phyloP scores from a whole-genome alignment of 176 grass and related monocot genomes.

The Poa annua region DNA sequence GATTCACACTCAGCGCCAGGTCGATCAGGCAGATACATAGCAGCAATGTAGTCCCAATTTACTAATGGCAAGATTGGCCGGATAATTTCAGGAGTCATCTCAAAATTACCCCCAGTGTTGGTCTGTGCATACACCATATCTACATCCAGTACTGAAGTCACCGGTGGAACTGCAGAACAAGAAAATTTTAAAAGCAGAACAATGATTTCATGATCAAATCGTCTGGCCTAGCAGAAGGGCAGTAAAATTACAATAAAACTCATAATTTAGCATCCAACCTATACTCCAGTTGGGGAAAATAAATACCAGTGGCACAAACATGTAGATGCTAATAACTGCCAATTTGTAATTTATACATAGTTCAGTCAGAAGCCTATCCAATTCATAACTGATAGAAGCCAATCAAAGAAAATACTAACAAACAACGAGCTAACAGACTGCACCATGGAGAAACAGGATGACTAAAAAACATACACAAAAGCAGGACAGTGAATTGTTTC shows the following conservation, averaged over 20 bases:
- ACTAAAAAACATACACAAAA: conserved; percentile 26
- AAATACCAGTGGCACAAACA: conserved; percentile 1
- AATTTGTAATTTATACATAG: conserved; percentile 28
- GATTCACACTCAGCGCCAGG: conserved; percentile 85
- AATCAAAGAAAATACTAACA: neutral
- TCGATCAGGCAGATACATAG: conserved; percentile 76
- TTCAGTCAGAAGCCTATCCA: neutral
- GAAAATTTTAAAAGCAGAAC: conserved; percentile 16
- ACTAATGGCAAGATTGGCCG: conserved; percentile 75
- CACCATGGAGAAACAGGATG: conserved; percentile 8
- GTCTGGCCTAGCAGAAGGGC: neutral
- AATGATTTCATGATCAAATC: conserved; percentile 1
- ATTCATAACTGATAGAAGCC: conserved; percentile 21
- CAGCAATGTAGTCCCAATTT: conserved; percentile 83
- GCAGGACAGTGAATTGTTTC: neutral
- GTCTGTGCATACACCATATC: conserved; percentile 61
- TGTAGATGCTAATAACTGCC: no score
- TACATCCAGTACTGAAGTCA: conserved; percentile 56
- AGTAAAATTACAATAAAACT: conserved; percentile 33
- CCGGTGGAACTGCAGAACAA: conserved; percentile 64
- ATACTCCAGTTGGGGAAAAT: conserved; percentile 25
- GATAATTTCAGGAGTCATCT: conserved; percentile 69
- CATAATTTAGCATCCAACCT: conserved; percentile 10
- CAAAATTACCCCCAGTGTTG: conserved; percentile 43
- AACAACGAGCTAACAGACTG: neutral